Evolutionary conservation across 805 yeast genomes (phyloP), one percentile per base, ranked within the genome.

Genomic region (Candida argentea): DNA sequence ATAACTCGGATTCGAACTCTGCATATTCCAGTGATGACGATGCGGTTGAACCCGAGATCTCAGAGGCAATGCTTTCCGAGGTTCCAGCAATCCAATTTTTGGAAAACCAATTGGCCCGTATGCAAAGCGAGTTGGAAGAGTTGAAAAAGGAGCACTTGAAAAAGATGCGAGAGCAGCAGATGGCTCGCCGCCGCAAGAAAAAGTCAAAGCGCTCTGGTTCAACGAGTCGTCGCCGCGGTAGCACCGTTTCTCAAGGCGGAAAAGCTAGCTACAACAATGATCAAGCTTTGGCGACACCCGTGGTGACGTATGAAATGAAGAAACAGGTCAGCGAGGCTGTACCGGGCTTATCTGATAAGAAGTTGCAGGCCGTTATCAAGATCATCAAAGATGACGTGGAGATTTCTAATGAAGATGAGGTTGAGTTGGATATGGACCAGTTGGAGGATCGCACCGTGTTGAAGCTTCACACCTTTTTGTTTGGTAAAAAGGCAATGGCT

Each of bases 381-480:
- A 85, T 91, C 37, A 85, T 91, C 40, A 80, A 80, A 46, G 91
- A 82, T 51, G 75, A 70, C 43, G 50, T 62, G 28, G 63, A 58
- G 31, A 50, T 58, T 28, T 48, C 53, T 27, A 89, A 85, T 43
- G 97, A 89, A 33, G 97, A 91, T 36, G 66, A 60, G 61, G 91
- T 91, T 36, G 98, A 91, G 62, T 68, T 91, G 35, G 98, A 91
- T 55, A 81, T 91, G 76, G 96, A 91, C 50, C 80, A 80, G 55
- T 67, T 91, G 42, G 95, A 84, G 44, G 85, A 84, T 39, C 61
- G 72, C 23, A 87, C 96, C 2, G 69, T 89, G 30, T 58, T 83
- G 50, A 82, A 83, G 46, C 63, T 91, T 37, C 89, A 86, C 65
- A 78, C 80, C 50, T 82, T 79, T 42, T 85, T 91, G 40, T 61